Base-by-base conservation (phyloP, 805 yeast species). In the Saccharomycopsis sp. region DNA sequence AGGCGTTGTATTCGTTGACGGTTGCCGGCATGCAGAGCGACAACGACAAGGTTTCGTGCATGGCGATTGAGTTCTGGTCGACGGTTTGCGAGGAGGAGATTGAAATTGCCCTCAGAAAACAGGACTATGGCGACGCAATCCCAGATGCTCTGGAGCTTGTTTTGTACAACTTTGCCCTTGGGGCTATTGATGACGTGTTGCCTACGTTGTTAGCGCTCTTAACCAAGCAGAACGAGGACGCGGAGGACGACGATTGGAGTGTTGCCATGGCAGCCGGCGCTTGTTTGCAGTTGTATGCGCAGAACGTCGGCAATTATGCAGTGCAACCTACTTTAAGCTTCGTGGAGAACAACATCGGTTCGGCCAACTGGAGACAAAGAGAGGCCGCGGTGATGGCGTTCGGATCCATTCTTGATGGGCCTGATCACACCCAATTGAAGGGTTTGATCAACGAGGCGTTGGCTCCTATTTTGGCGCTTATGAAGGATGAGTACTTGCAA, bases 351-450 rank as follows among this genome's bases (percentile, higher is more conserved):
- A 87, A 89, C 68, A 80, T 94, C 56, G 71, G 72, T 2, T 75
- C 81, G 19, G 66, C 73, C 15, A 75, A 77, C 59, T 94, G 99
- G 99, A 83, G 94, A 72, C 74, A 82, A 57, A 85, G 97, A 67
- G 99, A 94, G 74, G 98, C 98, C 24, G 96, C 98, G 1, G 97
- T 94, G 3, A 94, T 94, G 99, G 97, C 99, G 0, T 94, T 94
- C 70, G 99, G 99, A 38, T 91, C 97, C 12, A 89, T 94, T 60
- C 78, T 94, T 66, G 98, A 91, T 66, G 99, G 99, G 20, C 97
- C 97, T 34, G 92, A 88, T 63, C 80, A 83, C 56, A 82, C 79
- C 1, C 86, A 86, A 67, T 76, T 90, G 66, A 81, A 81, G 55
- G 72, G 73, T 5, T 78, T 91, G 56, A 86, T 93, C 62, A 82